Base-by-base conservation (phyloP, 768 basidiomycete species). In the Amanita jacksonii region DNA sequence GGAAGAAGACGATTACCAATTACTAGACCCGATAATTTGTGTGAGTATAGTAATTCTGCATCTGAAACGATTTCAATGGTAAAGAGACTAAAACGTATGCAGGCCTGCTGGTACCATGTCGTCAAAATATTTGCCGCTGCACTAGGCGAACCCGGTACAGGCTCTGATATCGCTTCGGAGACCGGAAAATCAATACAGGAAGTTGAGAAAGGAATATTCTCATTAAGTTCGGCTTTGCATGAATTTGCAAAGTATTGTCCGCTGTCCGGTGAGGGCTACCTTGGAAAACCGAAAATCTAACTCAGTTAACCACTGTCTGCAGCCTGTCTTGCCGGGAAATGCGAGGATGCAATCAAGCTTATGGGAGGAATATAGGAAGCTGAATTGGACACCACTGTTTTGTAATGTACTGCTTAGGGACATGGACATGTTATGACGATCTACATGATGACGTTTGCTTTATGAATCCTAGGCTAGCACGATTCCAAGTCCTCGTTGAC, bases 21-120 rank as follows among this genome's bases (percentile, higher is more conserved):
- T 65, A 48, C 56, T 78, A 13, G 75, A 78, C 59, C 76, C 77
- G 4, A 67, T 73, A 31, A 59, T 76, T 16, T 65, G 68, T 30
- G 77, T 77, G 51, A 52, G 75, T 69, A 28, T 7, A 10, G 19
- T 31, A 10, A 22, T 23, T 25, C 13, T 18, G 16, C 19, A 32
- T 20, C 38, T 45, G 24, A 18, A 20, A 19, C 16, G n/a, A 22
- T 28, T 30, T 43, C 5, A 38, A 37, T 31, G 23, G 15, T 34
- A 16, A 28, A 38, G 38, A 9, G n/a, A 37, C 15, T 35, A 15
- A 25, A 9, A n/a, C n/a, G n/a, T 6, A 33, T 8, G 12, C 45
- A 61, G 60, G 50, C 57, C 9, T 58, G 57, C 43, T 59, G 58
- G 60, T 52, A 52, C n/a, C 53, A 54, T 8, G 51, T 56, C 15